Evolutionary conservation across 179 eudicot genomes (phyloP).

Genomic region (Vitellaria paradoxa): DNA sequence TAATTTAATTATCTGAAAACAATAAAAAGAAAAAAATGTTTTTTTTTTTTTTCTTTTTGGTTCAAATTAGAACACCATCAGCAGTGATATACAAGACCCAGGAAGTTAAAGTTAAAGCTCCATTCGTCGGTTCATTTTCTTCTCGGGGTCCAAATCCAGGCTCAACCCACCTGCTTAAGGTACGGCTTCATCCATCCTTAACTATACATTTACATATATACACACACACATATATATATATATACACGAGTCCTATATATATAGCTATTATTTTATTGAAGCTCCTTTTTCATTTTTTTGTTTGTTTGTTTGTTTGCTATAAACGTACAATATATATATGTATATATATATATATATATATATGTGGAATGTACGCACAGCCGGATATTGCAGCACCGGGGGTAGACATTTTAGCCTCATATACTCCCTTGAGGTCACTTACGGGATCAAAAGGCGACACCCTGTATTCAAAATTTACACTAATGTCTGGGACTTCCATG

Average conservation of each 20-base stretch:
- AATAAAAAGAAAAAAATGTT: too few relatives aligned
- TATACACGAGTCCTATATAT: not conserved
- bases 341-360: too few relatives aligned
- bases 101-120: constrained; percentile 61
- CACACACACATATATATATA: not conserved
- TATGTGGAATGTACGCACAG: constrained; percentile 25
- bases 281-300: not conserved
- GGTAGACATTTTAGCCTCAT: constrained; percentile 78
- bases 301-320: constrained; percentile 2
- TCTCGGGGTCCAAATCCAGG: constrained; percentile 86
- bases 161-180: constrained; percentile 72
- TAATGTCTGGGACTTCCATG: constrained; percentile 96
- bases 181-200: constrained; percentile 17
- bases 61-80: constrained; percentile 47
- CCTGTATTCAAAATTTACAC: constrained; percentile 58
- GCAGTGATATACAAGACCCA: constrained; percentile 58
- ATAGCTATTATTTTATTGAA: not conserved
- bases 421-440: constrained; percentile 67
- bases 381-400: constrained; percentile 96
- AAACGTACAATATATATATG: not conserved
- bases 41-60: not conserved
- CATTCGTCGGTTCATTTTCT: constrained; percentile 74
- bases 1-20: too few relatives aligned
- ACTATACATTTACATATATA: too few relatives aligned
- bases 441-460: constrained; percentile 78